Evolutionary conservation across 306 rosid genomes (phyloP).

Genomic region (Echinosophora koreensis): DNA sequence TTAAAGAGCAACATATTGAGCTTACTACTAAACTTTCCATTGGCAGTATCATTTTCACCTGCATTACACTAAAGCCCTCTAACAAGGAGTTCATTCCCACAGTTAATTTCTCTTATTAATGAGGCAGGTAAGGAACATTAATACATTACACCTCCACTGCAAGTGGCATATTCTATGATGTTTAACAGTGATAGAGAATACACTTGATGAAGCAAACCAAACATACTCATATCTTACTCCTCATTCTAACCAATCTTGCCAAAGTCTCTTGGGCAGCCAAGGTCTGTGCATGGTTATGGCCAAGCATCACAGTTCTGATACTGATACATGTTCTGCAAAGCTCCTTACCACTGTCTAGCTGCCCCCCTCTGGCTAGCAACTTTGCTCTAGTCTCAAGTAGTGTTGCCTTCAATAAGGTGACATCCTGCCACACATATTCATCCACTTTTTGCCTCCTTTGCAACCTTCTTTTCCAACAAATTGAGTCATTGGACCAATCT

Average conservation of each 20-base stretch:
- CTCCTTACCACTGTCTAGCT: constrained; percentile 80
- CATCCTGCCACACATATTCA: constrained; percentile 94
- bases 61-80: neutral
- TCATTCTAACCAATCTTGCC: constrained; percentile 82
- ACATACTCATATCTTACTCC: constrained; percentile 66
- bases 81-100: constrained; percentile 12
- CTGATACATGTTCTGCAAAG: constrained; percentile 85
- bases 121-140: constrained; percentile 6
- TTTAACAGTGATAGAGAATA: constrained; percentile 25
- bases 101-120: neutral
- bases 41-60: constrained; percentile 25
- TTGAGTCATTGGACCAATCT: constrained; percentile 78
- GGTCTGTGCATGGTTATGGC: constrained; percentile 82
- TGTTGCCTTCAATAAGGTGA: constrained; percentile 83
- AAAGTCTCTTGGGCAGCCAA: constrained; percentile 91
- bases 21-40: constrained; percentile 18
- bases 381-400: constrained; percentile 87
- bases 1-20: neutral
- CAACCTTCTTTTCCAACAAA: constrained; percentile 84
- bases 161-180: constrained; percentile 22
- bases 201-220: constrained; percentile 16
- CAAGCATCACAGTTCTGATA: constrained; percentile 91
- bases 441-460: constrained; percentile 72
- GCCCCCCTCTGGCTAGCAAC: constrained; percentile 79
- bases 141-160: constrained; percentile 6